Conservation (phyloP, 768 basidiomycete genomes). For the Vararia minispora region DNA sequence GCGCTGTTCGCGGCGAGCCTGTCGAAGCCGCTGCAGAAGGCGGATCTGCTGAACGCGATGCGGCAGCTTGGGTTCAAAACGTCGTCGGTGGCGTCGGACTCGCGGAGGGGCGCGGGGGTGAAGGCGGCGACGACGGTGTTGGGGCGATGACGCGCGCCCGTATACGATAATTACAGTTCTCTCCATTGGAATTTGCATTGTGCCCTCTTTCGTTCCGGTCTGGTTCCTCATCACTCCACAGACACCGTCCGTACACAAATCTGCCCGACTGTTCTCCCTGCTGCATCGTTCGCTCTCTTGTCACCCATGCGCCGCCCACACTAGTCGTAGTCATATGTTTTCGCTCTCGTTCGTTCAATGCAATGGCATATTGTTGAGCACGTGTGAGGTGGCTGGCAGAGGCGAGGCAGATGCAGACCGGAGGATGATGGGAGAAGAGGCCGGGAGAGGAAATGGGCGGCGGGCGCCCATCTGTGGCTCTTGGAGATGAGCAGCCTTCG, state of each 20-base stretch:
- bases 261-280: no score
- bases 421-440: no score
- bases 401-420: no score
- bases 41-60: slow-evolving; percentile 69
- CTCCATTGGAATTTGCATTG: slow-evolving; percentile 4
- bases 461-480: no score
- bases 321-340: no score
- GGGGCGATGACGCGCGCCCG: slow-evolving; percentile 7
- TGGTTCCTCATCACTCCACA: slow-evolving; percentile 3
- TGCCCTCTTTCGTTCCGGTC: slow-evolving; percentile 2
- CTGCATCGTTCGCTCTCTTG: no score
- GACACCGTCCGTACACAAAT: neutral
- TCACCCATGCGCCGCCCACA: no score
- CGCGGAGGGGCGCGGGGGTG: slow-evolving; percentile 3
- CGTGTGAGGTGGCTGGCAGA: no score
- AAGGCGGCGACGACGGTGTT: slow-evolving; percentile 6
- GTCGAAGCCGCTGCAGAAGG: slow-evolving; percentile 83
- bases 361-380: no score
- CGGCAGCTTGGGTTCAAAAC: slow-evolving; percentile 88
- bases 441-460: no score
- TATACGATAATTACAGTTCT: slow-evolving; percentile 7
- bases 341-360: no score
- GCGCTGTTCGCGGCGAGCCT: slow-evolving; percentile 74
- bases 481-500: no score
- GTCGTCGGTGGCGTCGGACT: slow-evolving; percentile 46